A percentile compares a stretch with the other conserved stretches of the same genome.
Conservation (phyloP, 2,329 filamentous ascomycete genomes). For the Alternaria rosae region DNA sequence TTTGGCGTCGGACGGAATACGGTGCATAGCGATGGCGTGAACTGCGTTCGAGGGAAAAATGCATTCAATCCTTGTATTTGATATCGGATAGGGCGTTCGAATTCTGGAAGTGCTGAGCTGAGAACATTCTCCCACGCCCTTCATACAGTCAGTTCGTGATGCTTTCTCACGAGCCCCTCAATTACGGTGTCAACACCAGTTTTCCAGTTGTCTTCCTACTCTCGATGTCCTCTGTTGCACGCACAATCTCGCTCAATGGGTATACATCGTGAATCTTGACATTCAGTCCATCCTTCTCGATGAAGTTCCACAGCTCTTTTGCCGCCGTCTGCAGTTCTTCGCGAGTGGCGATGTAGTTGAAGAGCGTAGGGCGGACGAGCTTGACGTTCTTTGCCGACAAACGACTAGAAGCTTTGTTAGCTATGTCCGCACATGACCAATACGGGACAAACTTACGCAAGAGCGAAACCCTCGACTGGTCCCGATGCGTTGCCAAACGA, state of each 20-base stretch:
- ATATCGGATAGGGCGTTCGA: not conserved
- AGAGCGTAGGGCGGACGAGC: constrained; percentile 76
- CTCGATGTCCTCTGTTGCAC: constrained; percentile 79
- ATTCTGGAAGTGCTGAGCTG: not conserved
- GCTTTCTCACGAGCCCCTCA: not conserved
- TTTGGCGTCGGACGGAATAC: not conserved
- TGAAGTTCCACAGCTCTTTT: constrained; percentile 75
- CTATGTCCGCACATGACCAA: not conserved
- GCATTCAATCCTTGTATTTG: not conserved
- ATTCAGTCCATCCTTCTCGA: constrained; percentile 73
- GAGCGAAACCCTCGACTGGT: constrained; percentile 72
- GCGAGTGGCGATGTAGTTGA: constrained; percentile 64
- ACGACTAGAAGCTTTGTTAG: constrained; percentile 44
- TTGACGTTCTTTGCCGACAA: constrained; percentile 78
- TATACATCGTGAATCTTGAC: constrained; percentile 80
- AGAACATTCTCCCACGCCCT: not conserved
- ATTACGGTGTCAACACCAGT: constrained; percentile 72
- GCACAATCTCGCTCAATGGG: constrained; percentile 72
- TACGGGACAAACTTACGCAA: constrained; percentile 60
- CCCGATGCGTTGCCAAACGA: constrained; percentile 86
- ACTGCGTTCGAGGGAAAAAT: not conserved
- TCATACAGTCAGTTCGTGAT: not conserved
- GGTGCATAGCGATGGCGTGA: not conserved
- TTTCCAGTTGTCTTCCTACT: constrained; percentile 85
- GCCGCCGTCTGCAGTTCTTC: constrained; percentile 76